These are phyloP conservation scores for Dalbergia cultrata DNA, from an alignment of 306 rosid genomes.

Conservation along the genomic window DNA sequence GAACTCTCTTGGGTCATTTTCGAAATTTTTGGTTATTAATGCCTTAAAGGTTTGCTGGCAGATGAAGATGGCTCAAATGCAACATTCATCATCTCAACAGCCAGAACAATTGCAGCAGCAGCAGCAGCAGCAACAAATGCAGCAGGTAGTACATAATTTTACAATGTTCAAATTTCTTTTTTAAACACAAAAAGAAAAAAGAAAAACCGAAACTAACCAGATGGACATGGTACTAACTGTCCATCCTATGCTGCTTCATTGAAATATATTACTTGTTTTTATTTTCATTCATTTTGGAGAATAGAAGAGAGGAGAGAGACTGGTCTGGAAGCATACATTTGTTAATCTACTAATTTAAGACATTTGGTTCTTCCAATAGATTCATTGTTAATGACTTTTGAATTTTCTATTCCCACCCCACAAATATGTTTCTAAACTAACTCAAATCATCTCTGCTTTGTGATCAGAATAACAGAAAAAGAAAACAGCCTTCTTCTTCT, in stretches of 20 bases:
- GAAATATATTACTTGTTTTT: too few species aligned
- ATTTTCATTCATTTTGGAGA: background rate
- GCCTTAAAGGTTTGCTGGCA: conserved; percentile 44
- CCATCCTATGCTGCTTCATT: conserved; percentile 1
- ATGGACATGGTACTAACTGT: conserved; percentile 15
- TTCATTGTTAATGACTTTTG: conserved; percentile 28
- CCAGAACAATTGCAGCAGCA: conserved; percentile 80
- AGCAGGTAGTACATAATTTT: conserved; percentile 70
- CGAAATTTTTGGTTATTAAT: conserved; percentile 33
- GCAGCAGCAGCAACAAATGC: conserved; percentile 50
- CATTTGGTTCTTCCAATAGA: background rate
- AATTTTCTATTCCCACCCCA: background rate
- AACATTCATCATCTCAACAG: conserved; percentile 80
- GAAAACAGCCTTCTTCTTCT: conserved; percentile 85
- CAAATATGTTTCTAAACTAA: conserved; percentile 19
- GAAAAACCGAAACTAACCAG: background rate
- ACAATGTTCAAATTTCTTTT: background rate
- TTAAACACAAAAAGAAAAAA: background rate
- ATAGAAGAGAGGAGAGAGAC: conserved; percentile 20
- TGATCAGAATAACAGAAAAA: conserved; percentile 64
- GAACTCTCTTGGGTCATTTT: conserved; percentile 27
- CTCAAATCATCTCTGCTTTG: conserved; percentile 33
- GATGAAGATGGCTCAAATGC: conserved; percentile 81
- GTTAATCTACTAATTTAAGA: conserved; percentile 20
- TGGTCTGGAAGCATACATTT: background rate